These are phyloP conservation scores for Fusarium dlaminii DNA, from an alignment of 2,329 filamentous ascomycete species.

Conservation along the genomic window DNA sequence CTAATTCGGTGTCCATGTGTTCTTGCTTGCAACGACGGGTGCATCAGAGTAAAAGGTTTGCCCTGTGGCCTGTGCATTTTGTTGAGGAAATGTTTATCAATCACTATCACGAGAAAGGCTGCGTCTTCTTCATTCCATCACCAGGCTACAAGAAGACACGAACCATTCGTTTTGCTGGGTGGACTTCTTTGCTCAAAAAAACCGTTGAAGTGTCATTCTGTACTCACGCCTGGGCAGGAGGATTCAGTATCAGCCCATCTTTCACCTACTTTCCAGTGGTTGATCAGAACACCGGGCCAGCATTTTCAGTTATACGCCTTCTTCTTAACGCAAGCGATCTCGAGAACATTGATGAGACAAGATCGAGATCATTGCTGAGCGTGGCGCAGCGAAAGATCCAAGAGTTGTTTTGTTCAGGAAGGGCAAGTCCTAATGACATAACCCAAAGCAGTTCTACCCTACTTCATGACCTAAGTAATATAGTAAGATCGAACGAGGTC, in stretches of 20 bases:
- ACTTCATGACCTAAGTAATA: rapidly evolving
- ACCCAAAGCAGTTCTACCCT: rapidly evolving
- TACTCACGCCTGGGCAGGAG: rapidly evolving
- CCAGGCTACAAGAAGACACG: rapidly evolving
- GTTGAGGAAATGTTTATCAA: neutral
- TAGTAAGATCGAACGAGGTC: rapidly evolving
- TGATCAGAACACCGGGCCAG: rapidly evolving
- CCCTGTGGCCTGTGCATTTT: rapidly evolving
- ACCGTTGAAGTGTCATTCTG: neutral
- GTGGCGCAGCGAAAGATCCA: rapidly evolving
- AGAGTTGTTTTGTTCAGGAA: neutral
- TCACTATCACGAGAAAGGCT: neutral
- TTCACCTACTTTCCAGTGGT: neutral
- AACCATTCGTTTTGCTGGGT: rapidly evolving
- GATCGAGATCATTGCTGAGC: rapidly evolving
- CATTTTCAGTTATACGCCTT: rapidly evolving
- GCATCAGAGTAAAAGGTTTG: neutral
- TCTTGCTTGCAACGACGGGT: neutral
- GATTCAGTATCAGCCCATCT: rapidly evolving
- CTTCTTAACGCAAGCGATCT: rapidly evolving
- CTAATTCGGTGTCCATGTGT: rapidly evolving
- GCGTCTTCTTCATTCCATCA: rapidly evolving
- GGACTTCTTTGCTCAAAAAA: rapidly evolving
- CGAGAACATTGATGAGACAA: rapidly evolving
- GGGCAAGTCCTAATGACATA: neutral